Percentiles rank a stretch among this genome's conserved stretches.
Evolutionary conservation across 768 basidiomycete species (phyloP).

Genomic region (Pulveroboletus sp.): DNA sequence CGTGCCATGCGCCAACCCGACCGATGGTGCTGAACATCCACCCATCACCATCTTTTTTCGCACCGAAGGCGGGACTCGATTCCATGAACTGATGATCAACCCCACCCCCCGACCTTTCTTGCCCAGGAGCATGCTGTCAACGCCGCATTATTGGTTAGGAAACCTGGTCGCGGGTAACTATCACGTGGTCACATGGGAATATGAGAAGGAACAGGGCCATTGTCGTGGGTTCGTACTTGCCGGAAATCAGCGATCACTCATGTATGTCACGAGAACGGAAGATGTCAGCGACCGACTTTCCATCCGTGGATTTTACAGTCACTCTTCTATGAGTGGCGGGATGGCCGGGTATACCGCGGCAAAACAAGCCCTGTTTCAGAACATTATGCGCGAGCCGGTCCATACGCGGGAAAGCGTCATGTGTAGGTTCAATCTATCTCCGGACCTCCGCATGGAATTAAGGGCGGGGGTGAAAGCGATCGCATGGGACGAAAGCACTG

Average conservation of each 20-base stretch:
- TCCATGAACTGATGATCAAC: slow-evolving; percentile 28
- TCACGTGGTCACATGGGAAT: slow-evolving; percentile 27
- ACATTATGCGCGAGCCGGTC: slow-evolving; percentile 18
- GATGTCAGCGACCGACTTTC: slow-evolving; percentile 25
- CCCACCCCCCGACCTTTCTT: slow-evolving; percentile 21
- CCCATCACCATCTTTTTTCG: slow-evolving; percentile 33
- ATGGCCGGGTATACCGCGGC: slow-evolving; percentile 19
- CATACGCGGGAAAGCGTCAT: slow-evolving; percentile 17
- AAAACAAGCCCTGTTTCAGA: slow-evolving; percentile 18
- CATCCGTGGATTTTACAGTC: slow-evolving; percentile 30
- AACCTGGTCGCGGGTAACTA: slow-evolving; percentile 22
- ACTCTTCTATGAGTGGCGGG: slow-evolving; percentile 35
- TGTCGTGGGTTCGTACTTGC: slow-evolving; percentile 30
- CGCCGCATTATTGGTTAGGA: slow-evolving; percentile 28
- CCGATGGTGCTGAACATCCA: slow-evolving; percentile 25
- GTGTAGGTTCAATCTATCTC: slow-evolving; percentile 22
- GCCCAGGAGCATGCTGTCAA: slow-evolving; percentile 21
- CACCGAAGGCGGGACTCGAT: slow-evolving; percentile 24
- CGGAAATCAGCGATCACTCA: slow-evolving; percentile 30
- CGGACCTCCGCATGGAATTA: slow-evolving; percentile 16
- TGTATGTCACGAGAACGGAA: slow-evolving; percentile 26
- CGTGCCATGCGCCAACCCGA: slow-evolving; percentile 10
- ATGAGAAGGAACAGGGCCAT: slow-evolving; percentile 15
- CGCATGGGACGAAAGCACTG: slow-evolving; percentile 63
- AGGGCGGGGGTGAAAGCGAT: slow-evolving; percentile 41